phyloP scores from a whole-genome alignment of 148 eudicot species.

The Silene conica region DNA sequence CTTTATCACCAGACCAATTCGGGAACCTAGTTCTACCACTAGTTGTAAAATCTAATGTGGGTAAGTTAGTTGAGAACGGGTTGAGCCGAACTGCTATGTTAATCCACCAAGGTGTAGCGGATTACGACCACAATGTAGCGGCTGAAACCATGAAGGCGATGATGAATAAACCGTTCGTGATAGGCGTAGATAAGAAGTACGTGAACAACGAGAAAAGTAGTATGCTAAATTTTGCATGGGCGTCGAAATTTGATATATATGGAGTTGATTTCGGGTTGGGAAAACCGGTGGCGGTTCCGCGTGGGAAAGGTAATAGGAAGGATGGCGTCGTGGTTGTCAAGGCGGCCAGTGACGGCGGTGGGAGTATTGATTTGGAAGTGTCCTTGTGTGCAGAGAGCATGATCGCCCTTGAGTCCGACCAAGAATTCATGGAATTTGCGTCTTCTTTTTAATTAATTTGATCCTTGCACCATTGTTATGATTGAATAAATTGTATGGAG shows the following conservation, averaged over 20 bases:
- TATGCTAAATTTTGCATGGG: constrained; percentile 52
- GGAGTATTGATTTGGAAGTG: constrained; percentile 69
- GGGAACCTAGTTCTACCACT: constrained; percentile 44
- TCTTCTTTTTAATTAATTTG: constrained; percentile 11
- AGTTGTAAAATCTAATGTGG: constrained; percentile 17
- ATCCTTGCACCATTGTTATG: too few species aligned
- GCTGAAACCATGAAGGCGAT: background rate
- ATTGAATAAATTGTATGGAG: too few species aligned
- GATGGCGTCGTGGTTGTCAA: constrained; percentile 69
- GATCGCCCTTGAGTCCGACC: constrained; percentile 48
- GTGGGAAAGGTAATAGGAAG: constrained; percentile 50
- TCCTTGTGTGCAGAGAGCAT: constrained; percentile 47
- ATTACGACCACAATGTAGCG: constrained; percentile 29
- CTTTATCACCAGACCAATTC: constrained; percentile 45
- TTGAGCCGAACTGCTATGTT: constrained; percentile 39
- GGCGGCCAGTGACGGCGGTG: constrained; percentile 53
- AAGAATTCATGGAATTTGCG: constrained; percentile 56
- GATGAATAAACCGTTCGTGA: background rate
- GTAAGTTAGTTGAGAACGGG: constrained; percentile 44
- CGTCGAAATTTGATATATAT: constrained; percentile 63
- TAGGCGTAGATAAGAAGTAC: constrained; percentile 30
- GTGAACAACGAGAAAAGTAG: background rate
- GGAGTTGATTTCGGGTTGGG: constrained; percentile 78
- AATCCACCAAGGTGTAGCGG: constrained; percentile 31
- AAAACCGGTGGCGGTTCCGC: constrained; percentile 40